Evolutionary conservation across 805 yeast genomes (phyloP), one percentile per base, ranked within the genome.

Genomic region (Clavispora phyllophila): DNA sequence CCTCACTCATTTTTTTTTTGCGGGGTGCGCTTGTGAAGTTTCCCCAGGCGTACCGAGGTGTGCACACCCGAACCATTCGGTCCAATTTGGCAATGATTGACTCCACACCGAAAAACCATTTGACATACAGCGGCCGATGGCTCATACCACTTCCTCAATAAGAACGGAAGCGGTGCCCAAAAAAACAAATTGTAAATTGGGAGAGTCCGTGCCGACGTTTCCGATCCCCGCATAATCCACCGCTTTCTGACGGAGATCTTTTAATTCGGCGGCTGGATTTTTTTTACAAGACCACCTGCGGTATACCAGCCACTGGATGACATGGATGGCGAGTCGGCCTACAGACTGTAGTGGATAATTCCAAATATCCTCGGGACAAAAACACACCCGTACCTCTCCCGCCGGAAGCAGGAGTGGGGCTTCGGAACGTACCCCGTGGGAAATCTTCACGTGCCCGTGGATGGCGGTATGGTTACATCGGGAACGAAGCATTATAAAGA

Each of bases 1-100:
- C 23, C 23, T 3, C 12, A 6, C 14, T 29, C 12, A n/a, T 3
- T 18, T 41, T 41, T 47, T 3, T 22, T 41, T 41, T 47, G 51
- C 51, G 51, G 51, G 51, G 51, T 41, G 45, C 39, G 45, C 48
- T 37, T 36, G 46, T 27, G 43, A 39, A 41, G 45, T 36, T 45
- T 45, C 41, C 44, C 42, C 50, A 31, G 45, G 39, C 31, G 14
- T 37, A 26, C 49, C 49, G 51, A 42, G 51, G 49, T 29, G 36
- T 33, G 36, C 36, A 33, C 36, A 33, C n/a, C 33, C 33, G 13
- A 29, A 29, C 13, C 13, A 10, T 5, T 29, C 20, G 12, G 20
- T 6, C 33, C n/a, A 6, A 4, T 5, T 6, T 15, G 33, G 31
- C 5, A 27, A 27, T 27, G 17, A 3, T 7, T 27, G 31, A 27